A percentile compares a stretch with the other conserved stretches of the same genome.
Evolutionary conservation across 2,329 filamentous ascomycete genomes (phyloP).

Genomic region (Aureobasidium sp.): DNA sequence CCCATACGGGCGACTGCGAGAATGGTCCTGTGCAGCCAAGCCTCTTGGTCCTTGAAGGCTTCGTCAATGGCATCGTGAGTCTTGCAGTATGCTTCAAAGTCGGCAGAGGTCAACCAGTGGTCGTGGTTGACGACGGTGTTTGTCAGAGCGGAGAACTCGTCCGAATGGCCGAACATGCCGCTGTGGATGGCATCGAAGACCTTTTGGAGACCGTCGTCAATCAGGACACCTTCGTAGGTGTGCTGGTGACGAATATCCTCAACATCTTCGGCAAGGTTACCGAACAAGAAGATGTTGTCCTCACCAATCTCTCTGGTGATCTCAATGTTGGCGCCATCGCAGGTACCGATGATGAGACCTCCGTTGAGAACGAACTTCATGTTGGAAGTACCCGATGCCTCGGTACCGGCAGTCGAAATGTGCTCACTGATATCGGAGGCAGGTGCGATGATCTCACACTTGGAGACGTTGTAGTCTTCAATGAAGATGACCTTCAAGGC

Average conservation of each 20-base stretch:
- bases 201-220: conserved; percentile 67
- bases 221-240: conserved; percentile 68
- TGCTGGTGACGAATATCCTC: conserved; percentile 90
- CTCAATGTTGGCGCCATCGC: conserved; percentile 87
- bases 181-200: conserved; percentile 79
- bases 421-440: conserved; percentile 97
- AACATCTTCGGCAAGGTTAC: conserved; percentile 90
- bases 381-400: conserved; percentile 83
- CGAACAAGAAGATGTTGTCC: conserved; percentile 97
- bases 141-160: conserved; percentile 74
- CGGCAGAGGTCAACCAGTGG: conserved; percentile 95
- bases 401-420: conserved; percentile 95
- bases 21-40: conserved; percentile 88
- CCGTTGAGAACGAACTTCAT: conserved; percentile 99
- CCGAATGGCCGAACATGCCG: conserved; percentile 70
- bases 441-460: conserved; percentile 92
- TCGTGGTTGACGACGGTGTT: conserved; percentile 85
- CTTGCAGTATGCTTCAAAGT: conserved; percentile 90
- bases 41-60: conserved; percentile 83
- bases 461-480: conserved; percentile 98
- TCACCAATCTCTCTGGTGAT: conserved; percentile 60
- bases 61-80: conserved; percentile 88
- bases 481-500: conserved; percentile 95
- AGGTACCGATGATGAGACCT: conserved; percentile 94
- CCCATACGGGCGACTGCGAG: conserved; percentile 87